phyloP scores from a whole-genome alignment of 2,329 filamentous ascomycete species.

The Verticillium dahliae region DNA sequence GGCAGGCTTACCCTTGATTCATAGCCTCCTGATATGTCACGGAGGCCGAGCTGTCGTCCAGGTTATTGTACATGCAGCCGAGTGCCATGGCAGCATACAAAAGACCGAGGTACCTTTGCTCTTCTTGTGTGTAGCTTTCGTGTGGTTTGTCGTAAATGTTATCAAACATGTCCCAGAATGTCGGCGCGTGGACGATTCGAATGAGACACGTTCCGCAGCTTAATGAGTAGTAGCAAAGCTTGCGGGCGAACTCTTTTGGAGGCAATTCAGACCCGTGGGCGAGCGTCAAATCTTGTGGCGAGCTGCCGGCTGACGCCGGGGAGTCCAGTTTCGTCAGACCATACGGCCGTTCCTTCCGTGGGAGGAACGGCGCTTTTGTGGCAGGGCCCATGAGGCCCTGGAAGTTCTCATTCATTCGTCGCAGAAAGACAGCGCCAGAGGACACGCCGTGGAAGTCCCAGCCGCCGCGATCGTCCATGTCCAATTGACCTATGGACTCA shows the following conservation, averaged over 20 bases:
- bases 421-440: conserved; percentile 83
- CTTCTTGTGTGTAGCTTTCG: conserved; percentile 56
- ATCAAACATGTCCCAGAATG: conserved; percentile 73
- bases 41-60: conserved; percentile 44
- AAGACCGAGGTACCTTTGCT: conserved; percentile 63
- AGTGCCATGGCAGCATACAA: conserved; percentile 65
- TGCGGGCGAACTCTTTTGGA: conserved; percentile 46
- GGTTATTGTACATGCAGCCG: conserved; percentile 63
- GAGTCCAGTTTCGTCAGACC: conserved; percentile 60
- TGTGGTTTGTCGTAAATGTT: conserved; percentile 66
- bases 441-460: conserved; percentile 96
- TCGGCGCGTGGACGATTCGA: conserved; percentile 73
- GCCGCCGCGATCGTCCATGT: conserved; percentile 83
- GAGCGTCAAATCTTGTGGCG: conserved; percentile 51
- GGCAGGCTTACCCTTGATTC: conserved; percentile 45
- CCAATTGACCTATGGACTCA: conserved; percentile 81
- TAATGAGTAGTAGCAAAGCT: conserved; percentile 48
- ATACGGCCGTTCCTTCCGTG: conserved; percentile 39
- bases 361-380: conserved; percentile 48
- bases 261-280: conserved; percentile 63
- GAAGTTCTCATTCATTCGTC: conserved; percentile 81
- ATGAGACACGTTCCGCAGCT: conserved; percentile 52
- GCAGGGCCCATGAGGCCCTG: conserved; percentile 66
- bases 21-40: conserved; percentile 43
- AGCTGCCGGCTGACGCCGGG: conserved; percentile 57